Evolutionary conservation across 371 early-diverging fungal genomes (phyloP).

Genomic region (Apophysomyces elegans): DNA sequence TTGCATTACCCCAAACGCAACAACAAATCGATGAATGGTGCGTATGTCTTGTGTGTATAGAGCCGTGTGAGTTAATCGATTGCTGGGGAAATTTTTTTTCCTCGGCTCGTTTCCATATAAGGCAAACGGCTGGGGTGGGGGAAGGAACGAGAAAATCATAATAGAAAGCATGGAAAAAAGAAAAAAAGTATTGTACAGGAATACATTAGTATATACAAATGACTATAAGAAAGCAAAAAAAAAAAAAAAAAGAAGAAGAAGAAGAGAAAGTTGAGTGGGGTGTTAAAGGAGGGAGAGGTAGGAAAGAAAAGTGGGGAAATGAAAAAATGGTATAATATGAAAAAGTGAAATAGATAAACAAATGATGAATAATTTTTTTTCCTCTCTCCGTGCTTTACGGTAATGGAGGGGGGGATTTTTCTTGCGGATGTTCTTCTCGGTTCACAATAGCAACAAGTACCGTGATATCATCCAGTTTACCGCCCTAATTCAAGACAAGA

Average conservation of each 20-base stretch:
- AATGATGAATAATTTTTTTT: background rate
- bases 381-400: constrained; percentile 13
- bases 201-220: background rate
- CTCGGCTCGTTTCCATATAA: constrained; percentile 6
- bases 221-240: background rate
- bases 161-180: background rate
- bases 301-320: background rate
- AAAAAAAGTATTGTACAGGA: background rate
- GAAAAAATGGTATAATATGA: background rate
- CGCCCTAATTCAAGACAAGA: background rate
- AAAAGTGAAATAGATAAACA: constrained; percentile 1
- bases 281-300: background rate
- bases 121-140: background rate
- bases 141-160: background rate
- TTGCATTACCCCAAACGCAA: too few species aligned
- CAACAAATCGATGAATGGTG: too few species aligned
- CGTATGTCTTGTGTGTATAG: too few species aligned
- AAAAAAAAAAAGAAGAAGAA: constrained; percentile 11
- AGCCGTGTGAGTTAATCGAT: background rate
- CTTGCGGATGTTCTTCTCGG: constrained; percentile 25
- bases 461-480: background rate
- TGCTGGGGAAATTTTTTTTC: background rate
- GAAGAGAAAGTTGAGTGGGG: background rate
- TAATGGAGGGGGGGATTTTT: constrained; percentile 29
- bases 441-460: constrained; percentile 14